Evolutionary conservation across 1,284 basidiomycete species (phyloP).

Genomic region (Leccinum proliferum): DNA sequence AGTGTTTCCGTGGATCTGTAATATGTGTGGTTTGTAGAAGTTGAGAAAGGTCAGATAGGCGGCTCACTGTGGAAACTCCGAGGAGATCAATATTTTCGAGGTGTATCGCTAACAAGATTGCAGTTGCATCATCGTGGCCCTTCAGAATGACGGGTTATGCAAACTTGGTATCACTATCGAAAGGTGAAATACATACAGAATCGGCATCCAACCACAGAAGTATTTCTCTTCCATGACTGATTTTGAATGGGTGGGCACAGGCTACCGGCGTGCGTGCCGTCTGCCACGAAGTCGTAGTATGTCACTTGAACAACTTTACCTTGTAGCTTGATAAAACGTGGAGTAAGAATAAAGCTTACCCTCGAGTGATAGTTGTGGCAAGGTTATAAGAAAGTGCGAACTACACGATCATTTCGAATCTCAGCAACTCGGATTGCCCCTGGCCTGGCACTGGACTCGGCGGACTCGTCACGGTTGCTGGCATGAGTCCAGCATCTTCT

Average conservation of each 20-base stretch:
- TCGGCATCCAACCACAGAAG: slow-evolving; percentile 53
- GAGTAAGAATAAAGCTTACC: no score
- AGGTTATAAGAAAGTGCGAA: no score
- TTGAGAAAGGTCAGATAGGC: background rate
- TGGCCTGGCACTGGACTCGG: no score
- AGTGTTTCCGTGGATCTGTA: slow-evolving; percentile 75
- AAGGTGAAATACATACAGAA: slow-evolving; percentile 35
- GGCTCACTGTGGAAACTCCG: slow-evolving; percentile 72
- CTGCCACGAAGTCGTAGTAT: no score
- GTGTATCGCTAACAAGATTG: slow-evolving; percentile 70
- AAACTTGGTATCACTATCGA: background rate
- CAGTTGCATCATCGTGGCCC: slow-evolving; percentile 85
- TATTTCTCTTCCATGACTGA: slow-evolving; percentile 5
- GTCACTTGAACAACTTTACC: no score
- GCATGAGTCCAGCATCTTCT: slow-evolving; percentile 2
- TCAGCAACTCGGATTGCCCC: no score
- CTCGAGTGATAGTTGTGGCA: no score
- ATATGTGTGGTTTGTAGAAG: background rate
- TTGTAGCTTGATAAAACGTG: no score
- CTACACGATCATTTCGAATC: no score
- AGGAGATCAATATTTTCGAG: slow-evolving; percentile 57
- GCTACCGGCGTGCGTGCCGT: no score
- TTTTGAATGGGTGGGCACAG: background rate
- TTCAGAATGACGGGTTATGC: slow-evolving; percentile 23
- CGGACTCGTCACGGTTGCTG: no score